A percentile compares a stretch with the other conserved stretches of the same genome.
These are phyloP conservation scores for Phyllostachys edulis DNA, from an alignment of 176 grass and related monocot genomes.

Conservation along the genomic window DNA sequence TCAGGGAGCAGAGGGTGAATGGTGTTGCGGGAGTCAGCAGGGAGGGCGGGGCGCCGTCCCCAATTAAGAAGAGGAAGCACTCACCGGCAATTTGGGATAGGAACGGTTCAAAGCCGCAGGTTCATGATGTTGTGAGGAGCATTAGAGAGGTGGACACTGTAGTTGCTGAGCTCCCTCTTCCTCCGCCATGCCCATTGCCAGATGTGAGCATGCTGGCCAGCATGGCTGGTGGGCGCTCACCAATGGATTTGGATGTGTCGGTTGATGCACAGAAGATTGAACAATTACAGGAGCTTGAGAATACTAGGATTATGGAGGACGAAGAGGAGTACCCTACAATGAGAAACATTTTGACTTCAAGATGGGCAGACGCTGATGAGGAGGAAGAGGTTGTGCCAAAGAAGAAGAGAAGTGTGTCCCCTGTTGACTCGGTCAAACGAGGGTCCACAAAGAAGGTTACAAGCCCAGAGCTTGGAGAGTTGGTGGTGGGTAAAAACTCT, in stretches of 20 bases:
- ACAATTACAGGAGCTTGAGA: background rate
- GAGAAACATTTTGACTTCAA: constrained; percentile 72
- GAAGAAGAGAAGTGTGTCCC: constrained; percentile 48
- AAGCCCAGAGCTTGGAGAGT: constrained; percentile 52
- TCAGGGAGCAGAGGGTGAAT: constrained; percentile 18
- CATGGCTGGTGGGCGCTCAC: background rate
- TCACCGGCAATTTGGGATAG: constrained; percentile 54
- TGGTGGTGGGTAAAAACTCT: constrained; percentile 43
- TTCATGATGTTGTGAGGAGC: background rate
- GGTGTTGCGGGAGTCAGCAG: background rate
- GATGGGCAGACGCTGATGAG: constrained; percentile 67
- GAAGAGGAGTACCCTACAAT: constrained; percentile 42
- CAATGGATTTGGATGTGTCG: constrained; percentile 32
- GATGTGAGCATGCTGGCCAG: background rate
- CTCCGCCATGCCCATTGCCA: constrained; percentile 24
- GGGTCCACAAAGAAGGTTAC: constrained; percentile 31
- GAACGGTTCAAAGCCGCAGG: constrained; percentile 36
- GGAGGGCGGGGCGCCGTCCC: constrained; percentile 3
- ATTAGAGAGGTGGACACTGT: background rate
- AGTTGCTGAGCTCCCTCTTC: constrained; percentile 1
- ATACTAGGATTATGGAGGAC: constrained; percentile 26
- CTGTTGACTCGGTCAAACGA: constrained; percentile 21
- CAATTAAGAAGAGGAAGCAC: constrained; percentile 68
- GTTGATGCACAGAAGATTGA: constrained; percentile 37
- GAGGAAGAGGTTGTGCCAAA: constrained; percentile 35